These are phyloP conservation scores for Dryas integrifolia DNA, from an alignment of 331 rosid genomes.

Conservation along the genomic window DNA sequence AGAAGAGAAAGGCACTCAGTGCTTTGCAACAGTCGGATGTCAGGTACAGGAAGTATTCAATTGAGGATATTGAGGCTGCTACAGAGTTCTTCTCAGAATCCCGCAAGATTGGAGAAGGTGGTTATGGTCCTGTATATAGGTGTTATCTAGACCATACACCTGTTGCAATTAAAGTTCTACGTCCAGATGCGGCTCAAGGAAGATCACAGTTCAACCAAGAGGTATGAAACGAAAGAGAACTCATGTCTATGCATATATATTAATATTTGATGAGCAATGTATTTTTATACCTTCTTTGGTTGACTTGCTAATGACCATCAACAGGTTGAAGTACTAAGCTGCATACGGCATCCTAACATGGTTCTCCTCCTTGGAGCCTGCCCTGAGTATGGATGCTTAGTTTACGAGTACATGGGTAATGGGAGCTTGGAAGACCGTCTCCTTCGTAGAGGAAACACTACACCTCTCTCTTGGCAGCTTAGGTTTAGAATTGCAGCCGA, in stretches of 20 bases:
- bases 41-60: constrained; percentile 75
- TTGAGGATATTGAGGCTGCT: constrained; percentile 86
- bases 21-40: constrained; percentile 47
- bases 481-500: constrained; percentile 88
- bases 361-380: constrained; percentile 97
- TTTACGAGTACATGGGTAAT: constrained; percentile 82
- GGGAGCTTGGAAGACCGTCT: constrained; percentile 92
- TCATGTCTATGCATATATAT: not conserved
- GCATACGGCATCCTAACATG: constrained; percentile 97
- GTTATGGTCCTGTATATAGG: constrained; percentile 87
- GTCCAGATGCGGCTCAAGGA: constrained; percentile 98
- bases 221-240: constrained; percentile 38
- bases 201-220: constrained; percentile 88
- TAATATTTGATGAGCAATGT: no score
- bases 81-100: constrained; percentile 61
- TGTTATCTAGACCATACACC: constrained; percentile 73
- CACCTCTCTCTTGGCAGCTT: constrained; percentile 75
- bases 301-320: constrained; percentile 1
- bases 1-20: constrained; percentile 59
- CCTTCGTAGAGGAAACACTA: constrained; percentile 46
- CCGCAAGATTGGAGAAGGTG: constrained; percentile 91
- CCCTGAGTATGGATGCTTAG: constrained; percentile 92
- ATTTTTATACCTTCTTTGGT: not conserved
- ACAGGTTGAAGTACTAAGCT: constrained; percentile 88
- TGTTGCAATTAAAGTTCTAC: constrained; percentile 89